phyloP scores from a whole-genome alignment of 1,284 basidiomycete species.

The Tausonia pullulans region DNA sequence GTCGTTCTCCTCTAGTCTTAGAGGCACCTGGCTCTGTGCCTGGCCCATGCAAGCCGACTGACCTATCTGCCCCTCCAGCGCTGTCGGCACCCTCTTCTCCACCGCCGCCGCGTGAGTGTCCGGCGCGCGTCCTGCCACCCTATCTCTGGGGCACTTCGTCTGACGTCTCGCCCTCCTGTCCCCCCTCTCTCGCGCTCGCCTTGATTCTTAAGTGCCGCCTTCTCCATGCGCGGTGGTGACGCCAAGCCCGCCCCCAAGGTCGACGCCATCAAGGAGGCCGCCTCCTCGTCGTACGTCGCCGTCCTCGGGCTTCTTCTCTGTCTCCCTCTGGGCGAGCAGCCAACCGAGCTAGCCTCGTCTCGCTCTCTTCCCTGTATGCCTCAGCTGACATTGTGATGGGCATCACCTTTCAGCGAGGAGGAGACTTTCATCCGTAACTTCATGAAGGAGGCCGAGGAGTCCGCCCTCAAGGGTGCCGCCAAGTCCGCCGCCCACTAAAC shows the following conservation, averaged over 20 bases:
- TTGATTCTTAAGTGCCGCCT: neutral
- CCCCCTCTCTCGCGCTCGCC: neutral
- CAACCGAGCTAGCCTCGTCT: neutral
- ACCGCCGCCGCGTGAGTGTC: neutral
- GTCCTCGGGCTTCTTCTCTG: too few relatives aligned
- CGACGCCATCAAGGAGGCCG: conserved; percentile 3
- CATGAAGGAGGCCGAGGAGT: neutral
- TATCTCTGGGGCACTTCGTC: neutral
- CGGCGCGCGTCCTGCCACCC: neutral
- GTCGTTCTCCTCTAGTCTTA: neutral
- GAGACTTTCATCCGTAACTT: conserved; percentile 9
- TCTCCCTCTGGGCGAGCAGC: too few relatives aligned
- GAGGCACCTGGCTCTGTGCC: too few relatives aligned
- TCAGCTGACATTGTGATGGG: neutral
- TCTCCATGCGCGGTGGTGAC: too few relatives aligned
- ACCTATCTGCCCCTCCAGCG: neutral
- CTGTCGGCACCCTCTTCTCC: neutral
- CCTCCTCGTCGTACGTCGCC: neutral
- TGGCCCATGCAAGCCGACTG: too few relatives aligned
- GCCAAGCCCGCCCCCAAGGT: neutral
- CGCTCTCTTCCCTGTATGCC: neutral
- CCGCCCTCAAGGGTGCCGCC: neutral
- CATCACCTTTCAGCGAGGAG: neutral
- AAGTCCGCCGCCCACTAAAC: neutral
- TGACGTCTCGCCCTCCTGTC: neutral